Conservation (phyloP, 805 yeast genomes). For the Monosporozyma solicola region DNA sequence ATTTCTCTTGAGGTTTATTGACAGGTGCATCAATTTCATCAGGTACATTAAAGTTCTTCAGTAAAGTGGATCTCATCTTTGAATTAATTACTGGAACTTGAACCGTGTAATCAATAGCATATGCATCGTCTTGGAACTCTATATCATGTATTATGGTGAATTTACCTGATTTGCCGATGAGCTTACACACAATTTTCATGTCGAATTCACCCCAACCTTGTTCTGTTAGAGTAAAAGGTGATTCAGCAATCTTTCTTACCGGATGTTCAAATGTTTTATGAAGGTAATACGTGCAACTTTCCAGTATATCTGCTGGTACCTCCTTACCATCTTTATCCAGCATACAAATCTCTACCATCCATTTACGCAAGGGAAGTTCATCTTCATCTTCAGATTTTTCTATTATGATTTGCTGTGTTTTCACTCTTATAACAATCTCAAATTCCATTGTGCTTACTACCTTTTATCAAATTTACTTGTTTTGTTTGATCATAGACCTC, state of each 20-base stretch:
- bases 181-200: conserved; percentile 62
- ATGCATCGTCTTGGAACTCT: conserved; percentile 65
- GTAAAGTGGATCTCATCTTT: conserved; percentile 52
- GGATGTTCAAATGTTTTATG: conserved; percentile 93
- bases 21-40: background rate
- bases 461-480: background rate
- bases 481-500: background rate
- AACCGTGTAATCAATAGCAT: conserved; percentile 65
- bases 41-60: conserved; percentile 60
- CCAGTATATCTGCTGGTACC: conserved; percentile 72
- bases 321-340: conserved; percentile 72
- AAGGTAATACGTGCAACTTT: conserved; percentile 75
- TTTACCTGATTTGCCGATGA: conserved; percentile 76
- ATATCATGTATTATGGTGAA: conserved; percentile 74
- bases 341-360: conserved; percentile 70
- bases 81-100: conserved; percentile 66
- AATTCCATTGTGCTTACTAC: background rate
- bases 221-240: conserved; percentile 80
- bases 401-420: conserved; percentile 73
- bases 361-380: conserved; percentile 81
- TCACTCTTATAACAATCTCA: conserved; percentile 70
- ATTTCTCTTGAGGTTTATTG: background rate
- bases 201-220: conserved; percentile 98
- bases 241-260: conserved; percentile 55
- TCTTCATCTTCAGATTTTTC: conserved; percentile 35